These are phyloP conservation scores for Paraconiothyrium sp. DNA, from an alignment of 2,329 filamentous ascomycete genomes.

Conservation along the genomic window DNA sequence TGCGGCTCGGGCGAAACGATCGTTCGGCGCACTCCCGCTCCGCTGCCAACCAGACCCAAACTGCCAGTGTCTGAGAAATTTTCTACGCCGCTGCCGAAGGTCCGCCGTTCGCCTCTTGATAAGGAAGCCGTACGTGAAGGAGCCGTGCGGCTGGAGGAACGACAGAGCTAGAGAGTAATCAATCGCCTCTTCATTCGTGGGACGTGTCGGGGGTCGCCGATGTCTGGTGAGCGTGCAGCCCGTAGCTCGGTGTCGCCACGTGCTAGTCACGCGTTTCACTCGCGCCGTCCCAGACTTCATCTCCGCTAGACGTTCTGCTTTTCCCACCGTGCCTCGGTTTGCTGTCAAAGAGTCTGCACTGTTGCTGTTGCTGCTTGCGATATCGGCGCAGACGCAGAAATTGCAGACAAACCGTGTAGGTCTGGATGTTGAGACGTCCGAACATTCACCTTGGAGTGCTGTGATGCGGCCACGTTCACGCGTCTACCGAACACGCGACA, in stretches of 20 bases:
- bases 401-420: not conserved
- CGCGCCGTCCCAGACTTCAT: not conserved
- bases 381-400: not conserved
- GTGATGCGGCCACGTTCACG: no score
- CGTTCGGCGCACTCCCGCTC: no score
- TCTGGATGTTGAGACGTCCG: no score
- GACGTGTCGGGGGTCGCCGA: slow-evolving; percentile 5
- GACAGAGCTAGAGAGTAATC: not conserved
- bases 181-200: not conserved
- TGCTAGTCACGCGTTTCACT: slow-evolving; percentile 3
- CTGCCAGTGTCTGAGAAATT: not conserved
- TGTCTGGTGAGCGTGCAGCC: not conserved
- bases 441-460: no score
- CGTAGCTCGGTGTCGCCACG: not conserved
- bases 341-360: not conserved
- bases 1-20: not conserved
- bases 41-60: not conserved
- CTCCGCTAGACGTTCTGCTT: not conserved
- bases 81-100: not conserved
- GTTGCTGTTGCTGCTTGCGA: not conserved
- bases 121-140: not conserved
- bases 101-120: slow-evolving; percentile 7
- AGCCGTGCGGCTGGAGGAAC: no score
- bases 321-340: not conserved
- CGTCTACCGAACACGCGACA: not conserved